Evolutionary conservation across 2,329 filamentous ascomycete species (phyloP).

Genomic region (Onygena corvina): DNA sequence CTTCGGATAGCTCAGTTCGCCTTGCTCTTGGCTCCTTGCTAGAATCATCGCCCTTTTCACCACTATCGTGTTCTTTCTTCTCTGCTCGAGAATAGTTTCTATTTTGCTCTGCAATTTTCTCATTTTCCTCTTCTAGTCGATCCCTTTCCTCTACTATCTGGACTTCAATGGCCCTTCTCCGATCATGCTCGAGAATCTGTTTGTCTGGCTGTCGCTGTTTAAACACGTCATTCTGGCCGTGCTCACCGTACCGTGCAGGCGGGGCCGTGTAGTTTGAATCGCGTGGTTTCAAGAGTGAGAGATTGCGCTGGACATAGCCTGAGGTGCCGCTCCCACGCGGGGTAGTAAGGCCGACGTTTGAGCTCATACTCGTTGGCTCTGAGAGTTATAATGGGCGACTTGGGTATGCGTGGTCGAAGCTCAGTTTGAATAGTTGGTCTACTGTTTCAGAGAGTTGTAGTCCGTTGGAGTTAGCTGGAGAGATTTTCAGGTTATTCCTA

Average conservation of each 20-base stretch:
- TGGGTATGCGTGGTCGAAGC: neutral
- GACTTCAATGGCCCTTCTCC: conserved; percentile 80
- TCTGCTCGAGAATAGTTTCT: conserved; percentile 27
- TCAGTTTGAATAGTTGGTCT: too few species aligned
- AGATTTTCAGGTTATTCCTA: too few species aligned
- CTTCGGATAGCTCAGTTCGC: conserved; percentile 48
- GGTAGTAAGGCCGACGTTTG: conserved; percentile 91
- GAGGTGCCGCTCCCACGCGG: conserved; percentile 92
- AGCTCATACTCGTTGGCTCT: conserved; percentile 56
- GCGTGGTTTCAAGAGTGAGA: conserved; percentile 74
- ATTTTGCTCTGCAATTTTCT: conserved; percentile 59
- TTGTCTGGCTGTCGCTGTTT: conserved; percentile 79
- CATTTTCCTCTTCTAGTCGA: conserved; percentile 70
- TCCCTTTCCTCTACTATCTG: conserved; percentile 86
- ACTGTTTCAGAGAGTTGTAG: too few species aligned
- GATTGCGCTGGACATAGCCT: conserved; percentile 93
- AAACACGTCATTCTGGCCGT: conserved; percentile 46
- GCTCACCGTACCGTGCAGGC: conserved; percentile 35
- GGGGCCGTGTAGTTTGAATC: conserved; percentile 45
- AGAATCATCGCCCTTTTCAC: conserved; percentile 15
- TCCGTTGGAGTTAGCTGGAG: too few species aligned
- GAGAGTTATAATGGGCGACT: neutral
- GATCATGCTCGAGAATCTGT: conserved; percentile 87
- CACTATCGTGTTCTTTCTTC: conserved; percentile 11
- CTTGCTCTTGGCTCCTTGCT: conserved; percentile 26